Percentiles rank a stretch among this genome's conserved stretches.
Evolutionary conservation across 495 filamentous ascomycete genomes (phyloP).

Genomic region (Trypethelium eluteriae): DNA sequence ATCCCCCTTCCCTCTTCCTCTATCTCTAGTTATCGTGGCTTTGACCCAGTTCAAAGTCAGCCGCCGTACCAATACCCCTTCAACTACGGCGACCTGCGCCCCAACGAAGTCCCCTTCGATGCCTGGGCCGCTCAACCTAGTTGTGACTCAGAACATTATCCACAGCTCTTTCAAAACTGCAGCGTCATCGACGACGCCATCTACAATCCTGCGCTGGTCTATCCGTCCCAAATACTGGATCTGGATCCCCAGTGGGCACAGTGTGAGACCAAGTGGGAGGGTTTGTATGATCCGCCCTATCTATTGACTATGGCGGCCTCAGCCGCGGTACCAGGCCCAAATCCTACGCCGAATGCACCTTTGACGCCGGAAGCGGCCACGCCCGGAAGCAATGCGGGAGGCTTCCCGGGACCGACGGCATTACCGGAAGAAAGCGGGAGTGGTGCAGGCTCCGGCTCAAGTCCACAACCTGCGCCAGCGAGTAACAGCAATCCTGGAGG

Average conservation of each 20-base stretch:
- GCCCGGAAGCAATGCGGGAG: neutral
- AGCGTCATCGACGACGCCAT: slow-evolving; percentile 7
- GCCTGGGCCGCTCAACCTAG: neutral
- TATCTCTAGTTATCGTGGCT: neutral
- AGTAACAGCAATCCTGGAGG: neutral
- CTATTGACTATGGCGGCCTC: neutral
- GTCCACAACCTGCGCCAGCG: neutral
- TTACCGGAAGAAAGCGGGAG: neutral
- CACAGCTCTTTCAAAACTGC: neutral
- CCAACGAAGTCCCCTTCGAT: slow-evolving; percentile 1
- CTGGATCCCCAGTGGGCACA: neutral
- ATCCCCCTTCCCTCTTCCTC: neutral
- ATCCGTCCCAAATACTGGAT: neutral
- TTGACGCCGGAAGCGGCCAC: neutral
- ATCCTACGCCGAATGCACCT: neutral
- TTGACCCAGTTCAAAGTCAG: neutral
- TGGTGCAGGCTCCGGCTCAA: neutral
- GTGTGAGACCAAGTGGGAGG: neutral
- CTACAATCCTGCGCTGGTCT: slow-evolving; percentile 4
- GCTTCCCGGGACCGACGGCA: neutral
- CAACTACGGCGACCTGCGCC: neutral
- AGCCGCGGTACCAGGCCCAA: neutral
- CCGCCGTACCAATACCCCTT: neutral
- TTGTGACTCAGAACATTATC: neutral
- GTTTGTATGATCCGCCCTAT: neutral